These are phyloP conservation scores for Rhodotorula graminis DNA, from an alignment of 768 basidiomycete species.

Conservation along the genomic window DNA sequence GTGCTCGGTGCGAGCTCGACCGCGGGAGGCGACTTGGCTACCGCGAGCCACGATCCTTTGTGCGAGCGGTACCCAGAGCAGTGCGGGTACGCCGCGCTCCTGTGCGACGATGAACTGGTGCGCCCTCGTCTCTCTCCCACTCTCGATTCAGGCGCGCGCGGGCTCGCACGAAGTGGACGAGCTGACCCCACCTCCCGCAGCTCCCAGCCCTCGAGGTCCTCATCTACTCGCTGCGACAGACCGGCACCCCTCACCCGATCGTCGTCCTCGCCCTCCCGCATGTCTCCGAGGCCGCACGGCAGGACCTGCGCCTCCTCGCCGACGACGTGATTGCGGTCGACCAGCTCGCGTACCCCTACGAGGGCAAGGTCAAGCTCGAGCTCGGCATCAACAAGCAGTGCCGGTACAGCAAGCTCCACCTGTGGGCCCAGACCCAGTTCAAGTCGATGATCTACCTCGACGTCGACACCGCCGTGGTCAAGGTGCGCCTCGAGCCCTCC, in stretches of 20 bases:
- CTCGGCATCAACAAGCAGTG: constrained; percentile 9
- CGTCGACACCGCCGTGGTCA: background rate
- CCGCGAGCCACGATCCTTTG: background rate
- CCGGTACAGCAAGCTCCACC: constrained; percentile 1
- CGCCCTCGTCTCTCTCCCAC: background rate
- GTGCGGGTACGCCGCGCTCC: background rate
- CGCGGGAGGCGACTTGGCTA: too few relatives aligned
- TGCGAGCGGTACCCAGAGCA: background rate
- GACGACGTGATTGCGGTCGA: background rate
- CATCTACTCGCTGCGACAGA: background rate
- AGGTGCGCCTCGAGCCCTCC: background rate
- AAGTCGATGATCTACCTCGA: background rate
- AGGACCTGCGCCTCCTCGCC: background rate
- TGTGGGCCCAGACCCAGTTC: background rate
- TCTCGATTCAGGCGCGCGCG: too few relatives aligned
- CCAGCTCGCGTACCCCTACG: background rate
- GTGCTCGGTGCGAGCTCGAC: too few relatives aligned
- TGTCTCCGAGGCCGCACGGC: background rate
- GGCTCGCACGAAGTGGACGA: too few relatives aligned
- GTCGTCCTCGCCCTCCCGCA: background rate
- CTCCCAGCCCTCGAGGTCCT: background rate
- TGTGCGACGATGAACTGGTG: constrained; percentile 1
- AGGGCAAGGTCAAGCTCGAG: background rate
- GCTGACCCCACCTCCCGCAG: background rate
- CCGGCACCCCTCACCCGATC: background rate